phyloP scores from a whole-genome alignment of 495 filamentous ascomycete genomes.

The Tirmania nivea region DNA sequence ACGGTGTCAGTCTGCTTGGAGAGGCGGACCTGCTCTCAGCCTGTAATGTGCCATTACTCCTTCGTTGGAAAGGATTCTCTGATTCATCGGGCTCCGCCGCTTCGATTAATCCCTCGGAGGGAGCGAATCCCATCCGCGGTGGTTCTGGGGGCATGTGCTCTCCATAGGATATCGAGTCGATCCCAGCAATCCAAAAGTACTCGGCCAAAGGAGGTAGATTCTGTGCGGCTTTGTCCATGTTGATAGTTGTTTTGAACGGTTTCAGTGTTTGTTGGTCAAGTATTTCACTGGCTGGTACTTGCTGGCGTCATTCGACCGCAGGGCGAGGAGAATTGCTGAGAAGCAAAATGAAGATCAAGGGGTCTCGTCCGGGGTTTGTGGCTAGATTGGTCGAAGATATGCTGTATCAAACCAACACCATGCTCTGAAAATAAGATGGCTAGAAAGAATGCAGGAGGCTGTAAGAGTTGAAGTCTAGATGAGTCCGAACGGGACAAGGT shows the following conservation, averaged over 20 bases:
- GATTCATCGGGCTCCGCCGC: neutral
- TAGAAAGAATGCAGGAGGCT: neutral
- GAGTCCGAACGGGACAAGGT: neutral
- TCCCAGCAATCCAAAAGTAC: constrained; percentile 96
- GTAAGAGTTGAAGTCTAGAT: neutral
- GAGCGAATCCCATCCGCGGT: constrained; percentile 1
- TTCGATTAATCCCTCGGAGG: neutral
- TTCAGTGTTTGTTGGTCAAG: neutral
- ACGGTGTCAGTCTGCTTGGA: neutral
- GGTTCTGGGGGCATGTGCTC: constrained; percentile 22
- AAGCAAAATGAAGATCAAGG: too few relatives aligned
- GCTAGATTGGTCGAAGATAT: too few relatives aligned
- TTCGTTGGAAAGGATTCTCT: neutral
- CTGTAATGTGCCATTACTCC: neutral
- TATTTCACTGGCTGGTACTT: neutral
- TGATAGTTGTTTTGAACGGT: neutral
- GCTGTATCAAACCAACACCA: too few relatives aligned
- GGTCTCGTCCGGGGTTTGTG: too few relatives aligned
- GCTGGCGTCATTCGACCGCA: too few relatives aligned
- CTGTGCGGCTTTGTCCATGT: constrained; percentile 1
- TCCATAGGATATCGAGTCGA: constrained; percentile 48
- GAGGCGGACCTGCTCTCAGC: neutral
- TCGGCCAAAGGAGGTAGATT: constrained; percentile 57
- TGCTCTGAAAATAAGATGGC: neutral
- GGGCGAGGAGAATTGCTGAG: too few relatives aligned